phyloP scores from a whole-genome alignment of 2,329 filamentous ascomycete species.

The Ceratocystis smalleyi region DNA sequence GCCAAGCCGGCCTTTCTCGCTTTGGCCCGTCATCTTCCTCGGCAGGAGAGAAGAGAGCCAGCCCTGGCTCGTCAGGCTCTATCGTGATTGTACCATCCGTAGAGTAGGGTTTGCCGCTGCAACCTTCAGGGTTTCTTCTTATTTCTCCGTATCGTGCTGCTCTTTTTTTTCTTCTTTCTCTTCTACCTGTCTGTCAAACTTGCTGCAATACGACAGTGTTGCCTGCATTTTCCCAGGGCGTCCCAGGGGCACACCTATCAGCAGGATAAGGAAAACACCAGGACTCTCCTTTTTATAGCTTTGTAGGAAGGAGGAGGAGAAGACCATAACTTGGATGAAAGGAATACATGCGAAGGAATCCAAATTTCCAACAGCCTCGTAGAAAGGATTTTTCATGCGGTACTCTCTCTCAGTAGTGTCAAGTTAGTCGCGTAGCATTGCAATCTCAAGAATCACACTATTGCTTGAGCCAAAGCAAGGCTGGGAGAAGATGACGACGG shows the following conservation, averaged over 20 bases:
- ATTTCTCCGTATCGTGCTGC: background rate
- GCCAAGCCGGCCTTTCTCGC: background rate
- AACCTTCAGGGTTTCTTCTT: too few relatives aligned
- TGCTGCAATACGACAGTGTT: background rate
- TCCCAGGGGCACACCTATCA: too few relatives aligned
- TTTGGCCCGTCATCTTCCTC: background rate
- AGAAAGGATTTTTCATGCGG: background rate
- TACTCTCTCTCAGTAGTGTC: background rate
- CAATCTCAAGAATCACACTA: background rate
- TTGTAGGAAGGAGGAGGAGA: too few relatives aligned
- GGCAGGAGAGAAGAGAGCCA: too few relatives aligned
- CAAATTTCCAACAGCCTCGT: background rate
- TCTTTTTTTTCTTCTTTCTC: background rate
- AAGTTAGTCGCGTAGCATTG: background rate
- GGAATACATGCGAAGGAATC: background rate
- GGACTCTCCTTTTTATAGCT: too few relatives aligned
- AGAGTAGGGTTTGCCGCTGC: background rate
- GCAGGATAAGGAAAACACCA: too few relatives aligned
- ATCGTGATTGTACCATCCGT: background rate
- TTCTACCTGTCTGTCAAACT: background rate
- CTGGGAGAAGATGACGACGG: background rate
- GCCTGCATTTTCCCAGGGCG: background rate
- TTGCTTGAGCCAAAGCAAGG: background rate
- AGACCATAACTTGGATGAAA: too few relatives aligned
- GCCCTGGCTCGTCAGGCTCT: background rate